Evolutionary conservation across 495 filamentous ascomycete genomes (phyloP).

Genomic region (Talaromyces wortmannii): DNA sequence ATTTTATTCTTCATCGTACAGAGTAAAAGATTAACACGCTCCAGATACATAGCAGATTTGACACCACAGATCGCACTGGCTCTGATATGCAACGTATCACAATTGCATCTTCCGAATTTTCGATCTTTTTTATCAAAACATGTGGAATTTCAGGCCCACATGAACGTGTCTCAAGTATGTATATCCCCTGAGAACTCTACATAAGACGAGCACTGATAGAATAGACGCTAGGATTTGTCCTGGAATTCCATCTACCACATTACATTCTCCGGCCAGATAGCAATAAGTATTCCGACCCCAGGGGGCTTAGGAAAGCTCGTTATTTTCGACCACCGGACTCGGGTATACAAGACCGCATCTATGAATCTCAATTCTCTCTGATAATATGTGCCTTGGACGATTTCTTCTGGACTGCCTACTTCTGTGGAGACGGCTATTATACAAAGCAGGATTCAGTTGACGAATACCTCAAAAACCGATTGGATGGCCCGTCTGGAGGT

Average conservation of each 20-base stretch:
- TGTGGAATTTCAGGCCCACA: conserved; percentile 11
- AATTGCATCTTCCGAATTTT: conserved; percentile 10
- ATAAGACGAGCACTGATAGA: neutral
- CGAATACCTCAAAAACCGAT: conserved; percentile 1
- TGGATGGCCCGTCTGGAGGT: conserved; percentile 12
- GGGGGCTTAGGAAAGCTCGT: conserved; percentile 11
- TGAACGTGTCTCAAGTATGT: conserved; percentile 11
- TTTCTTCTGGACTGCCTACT: conserved; percentile 21
- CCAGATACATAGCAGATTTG: conserved; percentile 12
- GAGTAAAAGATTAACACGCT: neutral
- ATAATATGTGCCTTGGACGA: conserved; percentile 17
- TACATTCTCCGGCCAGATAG: conserved; percentile 12
- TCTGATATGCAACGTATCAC: conserved; percentile 6
- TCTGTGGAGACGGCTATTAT: conserved; percentile 18
- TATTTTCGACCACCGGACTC: conserved; percentile 1
- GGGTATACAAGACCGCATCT: conserved; percentile 9
- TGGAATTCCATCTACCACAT: conserved; percentile 25
- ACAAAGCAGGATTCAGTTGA: conserved; percentile 7
- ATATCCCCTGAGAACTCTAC: too few relatives aligned
- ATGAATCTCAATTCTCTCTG: conserved; percentile 21
- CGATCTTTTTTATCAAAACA: conserved; percentile 12
- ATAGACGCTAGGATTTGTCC: conserved; percentile 9
- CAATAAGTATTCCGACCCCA: conserved; percentile 6
- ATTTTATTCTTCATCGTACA: neutral
- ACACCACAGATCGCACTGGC: conserved; percentile 9